phyloP scores from a whole-genome alignment of 2,329 filamentous ascomycete species.

The Fusarium chlamydosporum region DNA sequence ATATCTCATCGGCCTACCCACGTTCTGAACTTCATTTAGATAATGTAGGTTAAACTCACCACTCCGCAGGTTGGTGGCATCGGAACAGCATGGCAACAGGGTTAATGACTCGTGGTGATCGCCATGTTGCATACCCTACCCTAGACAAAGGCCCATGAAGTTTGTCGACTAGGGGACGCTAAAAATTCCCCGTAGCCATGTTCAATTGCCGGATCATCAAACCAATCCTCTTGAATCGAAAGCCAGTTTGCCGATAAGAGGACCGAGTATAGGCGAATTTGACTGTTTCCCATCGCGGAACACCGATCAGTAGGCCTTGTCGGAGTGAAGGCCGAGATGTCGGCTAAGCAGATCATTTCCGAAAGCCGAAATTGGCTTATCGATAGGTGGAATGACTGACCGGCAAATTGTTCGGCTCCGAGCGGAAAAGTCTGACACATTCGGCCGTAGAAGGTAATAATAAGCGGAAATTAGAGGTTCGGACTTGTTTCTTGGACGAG shows the following conservation, averaged over 20 bases:
- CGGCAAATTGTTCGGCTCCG: background rate
- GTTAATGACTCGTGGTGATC: background rate
- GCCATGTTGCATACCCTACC: background rate
- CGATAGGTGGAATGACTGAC: background rate
- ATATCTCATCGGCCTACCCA: too few relatives aligned
- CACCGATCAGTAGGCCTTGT: fast-evolving
- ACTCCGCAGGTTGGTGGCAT: too few relatives aligned
- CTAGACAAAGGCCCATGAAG: background rate
- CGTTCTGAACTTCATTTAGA: too few relatives aligned
- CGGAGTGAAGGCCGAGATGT: background rate
- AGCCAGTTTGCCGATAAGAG: background rate
- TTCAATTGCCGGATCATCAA: background rate
- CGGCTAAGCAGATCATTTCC: background rate
- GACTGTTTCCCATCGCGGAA: background rate
- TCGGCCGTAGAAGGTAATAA: background rate
- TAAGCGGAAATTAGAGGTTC: background rate
- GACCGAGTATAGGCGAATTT: background rate
- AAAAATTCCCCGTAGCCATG: background rate
- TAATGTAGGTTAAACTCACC: too few relatives aligned
- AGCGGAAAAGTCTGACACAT: too few relatives aligned
- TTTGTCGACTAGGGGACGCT: background rate
- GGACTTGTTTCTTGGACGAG: too few relatives aligned
- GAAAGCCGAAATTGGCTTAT: background rate
- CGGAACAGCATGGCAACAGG: background rate
- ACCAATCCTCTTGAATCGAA: background rate